Evolutionary conservation across 1,284 basidiomycete genomes (phyloP), one percentile per base, ranked within the genome.

Genomic region (Puccinia hordei): DNA sequence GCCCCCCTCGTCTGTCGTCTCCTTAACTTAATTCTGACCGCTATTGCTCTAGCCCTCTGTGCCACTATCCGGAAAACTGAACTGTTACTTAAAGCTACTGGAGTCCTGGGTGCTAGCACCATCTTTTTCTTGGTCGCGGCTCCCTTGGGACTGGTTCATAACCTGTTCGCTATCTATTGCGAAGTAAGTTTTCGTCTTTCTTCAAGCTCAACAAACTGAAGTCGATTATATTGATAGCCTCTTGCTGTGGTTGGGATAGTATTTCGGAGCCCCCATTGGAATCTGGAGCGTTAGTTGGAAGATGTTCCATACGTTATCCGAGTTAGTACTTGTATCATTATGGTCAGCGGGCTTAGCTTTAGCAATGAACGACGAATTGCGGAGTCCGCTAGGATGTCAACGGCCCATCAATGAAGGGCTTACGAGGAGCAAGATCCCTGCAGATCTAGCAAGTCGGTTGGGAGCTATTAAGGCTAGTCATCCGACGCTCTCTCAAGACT

Each of bases 271-370:
- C 49, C 94, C 94, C 3, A 88, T 96, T 59, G 94, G 94, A 17
- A 88, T 96, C 41, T 96, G 94, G 94, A 89, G 89, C 76, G 93
- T 93, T 30, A 92, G 92, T 46, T 89, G 87, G 78, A 94, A 94
- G 86, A 88, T 93, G 73, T 89, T 90, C 1, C 90, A 93, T 84
- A 93, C 92, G 8, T 88, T 93, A 61, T 88, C 89, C 15, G 93
- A 94, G 87, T 91, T 95, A 57, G 87, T 94, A 73, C 95, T 94
- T 85, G 93, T 96, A 81, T 94, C 92, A 86, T 89, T 92, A 27
- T 96, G 94, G 93, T 93, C 92, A 81, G 92, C 93, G n/a, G 91
- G 92, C 44, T 88, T 96, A 63, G 91, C 92, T 17, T 90, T 95
- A 73, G 90, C 90, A 81, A 93, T 95, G 85, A 93, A 96, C 88